Evolutionary conservation across 345 rosid genomes (phyloP), one percentile per base, ranked within the genome.

Genomic region (Microcos paniculata): DNA sequence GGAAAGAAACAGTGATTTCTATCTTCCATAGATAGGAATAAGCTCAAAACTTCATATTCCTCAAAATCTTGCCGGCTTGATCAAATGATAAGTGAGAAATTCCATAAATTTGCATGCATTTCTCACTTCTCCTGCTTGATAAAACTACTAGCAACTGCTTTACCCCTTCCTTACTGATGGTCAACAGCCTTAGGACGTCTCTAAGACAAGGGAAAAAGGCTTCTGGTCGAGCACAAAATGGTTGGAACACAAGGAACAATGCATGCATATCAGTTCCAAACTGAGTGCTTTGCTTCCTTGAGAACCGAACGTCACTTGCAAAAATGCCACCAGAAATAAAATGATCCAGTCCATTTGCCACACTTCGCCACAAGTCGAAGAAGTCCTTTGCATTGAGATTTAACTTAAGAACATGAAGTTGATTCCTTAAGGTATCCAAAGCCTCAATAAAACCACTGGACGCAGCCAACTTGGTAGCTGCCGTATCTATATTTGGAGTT

Each of bases 301-400:
- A 80, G 46, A 86, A 81, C 53, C 33, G 72, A 71, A 80, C 46
- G 38, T 82, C 83, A 26, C 77, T 62, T 1, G 64, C 21, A 19
- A 80, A 78, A 64, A 87, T 80, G 77, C 88, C 85, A 79, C 87
- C 8, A 56, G 79, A 85, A 24, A 90, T 82, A 74, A 84, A 92
- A 74, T 85, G 91, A 75, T 93, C 98, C 14, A 93, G 86, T 77
- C 93, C 96, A 16, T 89, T 90, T 0, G 96, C 96, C 4, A 87
- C 82, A 69, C 87, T 88, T 75, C 96, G 85, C 96, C 96, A 91
- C 80, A 90, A 74, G 81, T 89, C 97, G 56, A 85, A 38, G 77
- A 93, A 93, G 84, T 91, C 97, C 72, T 87, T 89, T 19, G 77
- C 56, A 73, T 93, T 89, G 69, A 93, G 90, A 74, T 71, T 82